phyloP scores from a whole-genome alignment of 2,329 filamentous ascomycete species.

The Rugonectria rugulosa region DNA sequence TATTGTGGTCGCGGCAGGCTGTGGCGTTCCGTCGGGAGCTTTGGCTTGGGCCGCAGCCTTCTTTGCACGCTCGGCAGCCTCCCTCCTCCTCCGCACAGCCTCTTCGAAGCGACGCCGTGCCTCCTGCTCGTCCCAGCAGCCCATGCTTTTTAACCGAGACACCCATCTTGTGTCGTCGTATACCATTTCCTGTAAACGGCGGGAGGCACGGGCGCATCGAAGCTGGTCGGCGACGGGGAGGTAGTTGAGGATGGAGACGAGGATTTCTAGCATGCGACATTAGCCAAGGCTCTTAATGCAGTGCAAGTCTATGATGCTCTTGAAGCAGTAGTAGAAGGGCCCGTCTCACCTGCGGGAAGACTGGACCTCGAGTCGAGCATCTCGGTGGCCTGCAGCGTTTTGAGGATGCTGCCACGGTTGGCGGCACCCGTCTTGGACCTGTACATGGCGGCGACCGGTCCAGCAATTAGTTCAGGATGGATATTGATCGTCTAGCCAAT shows the following conservation, averaged over 20 bases:
- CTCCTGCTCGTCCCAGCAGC: slow-evolving; percentile 89
- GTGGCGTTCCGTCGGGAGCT: slow-evolving; percentile 17
- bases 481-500: not conserved
- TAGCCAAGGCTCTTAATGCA: slow-evolving; percentile 6
- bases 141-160: slow-evolving; percentile 83
- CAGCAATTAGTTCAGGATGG: slow-evolving; percentile 5
- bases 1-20: slow-evolving; percentile 55
- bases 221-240: slow-evolving; percentile 86
- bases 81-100: slow-evolving; percentile 65
- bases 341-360: slow-evolving; percentile 76
- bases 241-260: slow-evolving; percentile 88
- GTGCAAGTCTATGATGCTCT: not conserved
- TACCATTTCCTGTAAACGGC: slow-evolving; percentile 94
- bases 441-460: slow-evolving; percentile 46
- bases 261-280: slow-evolving; percentile 69
- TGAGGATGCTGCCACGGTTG: slow-evolving; percentile 66
- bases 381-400: slow-evolving; percentile 79
- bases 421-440: slow-evolving; percentile 51
- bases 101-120: slow-evolving; percentile 84
- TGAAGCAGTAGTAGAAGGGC: no score
- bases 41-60: slow-evolving; percentile 29
- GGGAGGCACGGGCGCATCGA: slow-evolving; percentile 83
- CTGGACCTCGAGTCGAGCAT: slow-evolving; percentile 81
- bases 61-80: slow-evolving; percentile 52
- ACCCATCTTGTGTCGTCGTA: slow-evolving; percentile 99